Conservation (phyloP, 2,329 filamentous ascomycete genomes). For the Fusarium burgessii region DNA sequence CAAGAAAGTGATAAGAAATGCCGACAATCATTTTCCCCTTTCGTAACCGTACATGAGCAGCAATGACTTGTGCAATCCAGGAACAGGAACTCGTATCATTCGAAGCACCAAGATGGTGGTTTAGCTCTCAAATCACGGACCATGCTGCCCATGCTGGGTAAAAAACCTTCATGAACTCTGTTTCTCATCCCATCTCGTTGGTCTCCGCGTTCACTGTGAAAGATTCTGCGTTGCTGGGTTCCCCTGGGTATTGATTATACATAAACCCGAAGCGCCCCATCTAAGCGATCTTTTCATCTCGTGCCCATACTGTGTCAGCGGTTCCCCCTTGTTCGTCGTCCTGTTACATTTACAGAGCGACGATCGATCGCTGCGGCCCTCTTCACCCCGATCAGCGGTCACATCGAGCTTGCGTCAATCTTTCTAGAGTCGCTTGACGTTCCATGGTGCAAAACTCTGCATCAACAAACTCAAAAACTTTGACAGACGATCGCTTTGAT, state of each 20-base stretch:
- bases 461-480: not conserved
- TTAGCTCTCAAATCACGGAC: conserved; percentile 27
- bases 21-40: conserved; percentile 19
- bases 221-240: conserved; percentile 10
- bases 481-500: not conserved
- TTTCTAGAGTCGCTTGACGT: not conserved
- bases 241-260: conserved; percentile 15
- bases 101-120: conserved; percentile 10
- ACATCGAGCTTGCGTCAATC: not conserved
- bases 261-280: conserved; percentile 18
- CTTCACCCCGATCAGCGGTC: conserved; percentile 17
- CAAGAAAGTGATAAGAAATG: not conserved
- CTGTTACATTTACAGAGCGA: conserved; percentile 4
- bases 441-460: not conserved
- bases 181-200: not conserved
- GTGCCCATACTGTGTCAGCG: not conserved
- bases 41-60: not conserved
- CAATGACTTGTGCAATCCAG: not conserved
- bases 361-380: conserved; percentile 17
- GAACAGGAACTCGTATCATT: conserved; percentile 13
- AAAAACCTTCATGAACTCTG: conserved; percentile 21
- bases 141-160: conserved; percentile 2
- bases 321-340: not conserved
- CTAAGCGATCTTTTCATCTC: not conserved
- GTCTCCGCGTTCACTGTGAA: not conserved